These are phyloP conservation scores for Leishmania amazonensis DNA, from an alignment of 208 protist genomes.

Conservation along the genomic window DNA sequence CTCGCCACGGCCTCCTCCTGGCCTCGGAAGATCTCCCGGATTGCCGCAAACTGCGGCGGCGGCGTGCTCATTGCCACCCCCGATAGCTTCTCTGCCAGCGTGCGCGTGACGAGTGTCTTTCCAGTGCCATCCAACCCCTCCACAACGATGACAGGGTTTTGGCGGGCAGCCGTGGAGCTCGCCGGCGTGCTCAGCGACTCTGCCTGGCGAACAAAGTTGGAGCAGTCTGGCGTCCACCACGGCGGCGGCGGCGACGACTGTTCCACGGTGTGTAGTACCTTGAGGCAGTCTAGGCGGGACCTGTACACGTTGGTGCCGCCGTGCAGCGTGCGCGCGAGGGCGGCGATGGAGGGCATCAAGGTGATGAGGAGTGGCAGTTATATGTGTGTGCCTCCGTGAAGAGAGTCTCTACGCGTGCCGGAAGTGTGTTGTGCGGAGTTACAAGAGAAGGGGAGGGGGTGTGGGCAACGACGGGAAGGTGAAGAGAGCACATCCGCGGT, in stretches of 20 bases:
- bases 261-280: slow-evolving; percentile 38
- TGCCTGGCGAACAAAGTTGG: slow-evolving; percentile 33
- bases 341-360: slow-evolving; percentile 6
- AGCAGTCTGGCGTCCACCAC: slow-evolving; percentile 65
- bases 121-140: slow-evolving; percentile 78
- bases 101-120: slow-evolving; percentile 55
- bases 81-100: slow-evolving; percentile 40
- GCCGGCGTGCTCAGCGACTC: slow-evolving; percentile 4
- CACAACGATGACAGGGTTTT: slow-evolving; percentile 51
- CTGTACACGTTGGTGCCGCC: slow-evolving; percentile 52
- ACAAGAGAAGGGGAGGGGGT: background rate
- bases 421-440: background rate
- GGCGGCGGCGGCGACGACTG: slow-evolving; percentile 23
- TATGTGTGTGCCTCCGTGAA: background rate
- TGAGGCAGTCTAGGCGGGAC: slow-evolving; percentile 42
- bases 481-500: background rate
- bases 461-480: too few relatives aligned
- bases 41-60: slow-evolving; percentile 32
- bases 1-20: slow-evolving; percentile 46
- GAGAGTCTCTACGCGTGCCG: background rate
- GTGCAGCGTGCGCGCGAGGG: slow-evolving; percentile 28
- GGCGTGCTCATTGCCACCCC: slow-evolving; percentile 55
- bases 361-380: background rate
- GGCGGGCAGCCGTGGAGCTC: background rate
- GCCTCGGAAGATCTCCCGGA: slow-evolving; percentile 49